phyloP scores from a whole-genome alignment of 306 rosid species.

The Quercus variabilis region DNA sequence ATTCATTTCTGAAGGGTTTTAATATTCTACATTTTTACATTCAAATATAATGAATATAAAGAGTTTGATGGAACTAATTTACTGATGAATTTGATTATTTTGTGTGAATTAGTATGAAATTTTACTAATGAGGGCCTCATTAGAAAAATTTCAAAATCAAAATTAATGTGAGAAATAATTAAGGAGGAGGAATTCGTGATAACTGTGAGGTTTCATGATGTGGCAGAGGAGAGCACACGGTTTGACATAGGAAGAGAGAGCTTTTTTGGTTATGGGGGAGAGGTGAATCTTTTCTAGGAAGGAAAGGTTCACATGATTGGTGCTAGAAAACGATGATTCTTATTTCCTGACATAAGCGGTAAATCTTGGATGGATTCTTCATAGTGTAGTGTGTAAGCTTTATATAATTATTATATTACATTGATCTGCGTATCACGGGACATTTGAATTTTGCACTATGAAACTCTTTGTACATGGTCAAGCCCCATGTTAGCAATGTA shows the following conservation, averaged over 20 bases:
- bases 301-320: slow-evolving; percentile 34
- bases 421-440: slow-evolving; percentile 28
- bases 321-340: slow-evolving; percentile 21
- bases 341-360: slow-evolving; percentile 16
- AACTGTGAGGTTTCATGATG: too few species aligned
- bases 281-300: neutral
- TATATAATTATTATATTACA: neutral
- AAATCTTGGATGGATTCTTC: slow-evolving; percentile 11
- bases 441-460: neutral
- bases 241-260: neutral
- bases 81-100: too few species aligned
- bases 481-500: neutral
- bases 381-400: neutral
- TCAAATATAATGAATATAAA: too few species aligned
- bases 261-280: neutral
- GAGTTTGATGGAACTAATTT: too few species aligned
- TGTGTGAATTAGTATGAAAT: too few species aligned
- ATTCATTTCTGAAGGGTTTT: too few species aligned
- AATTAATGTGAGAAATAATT: too few species aligned
- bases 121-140: too few species aligned
- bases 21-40: too few species aligned
- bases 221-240: neutral
- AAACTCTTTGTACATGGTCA: neutral
- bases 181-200: too few species aligned
- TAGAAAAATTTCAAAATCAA: too few species aligned